A percentile compares a stretch with the other conserved stretches of the same genome.
Evolutionary conservation across 352 stramenopile species (phyloP).

Genomic region (Halophytophthora batemanensis): DNA sequence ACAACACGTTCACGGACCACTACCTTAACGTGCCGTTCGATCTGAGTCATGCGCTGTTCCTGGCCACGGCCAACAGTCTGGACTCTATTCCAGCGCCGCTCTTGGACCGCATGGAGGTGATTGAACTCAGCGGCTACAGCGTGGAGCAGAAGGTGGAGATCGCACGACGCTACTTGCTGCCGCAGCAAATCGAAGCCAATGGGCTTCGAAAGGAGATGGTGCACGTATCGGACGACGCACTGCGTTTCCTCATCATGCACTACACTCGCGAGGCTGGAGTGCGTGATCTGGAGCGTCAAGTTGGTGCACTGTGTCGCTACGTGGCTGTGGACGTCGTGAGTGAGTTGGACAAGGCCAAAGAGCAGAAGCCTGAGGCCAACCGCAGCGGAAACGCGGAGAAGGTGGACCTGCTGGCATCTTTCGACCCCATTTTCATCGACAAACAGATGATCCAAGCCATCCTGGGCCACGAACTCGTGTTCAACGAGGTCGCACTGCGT

Average conservation of each 20-base stretch:
- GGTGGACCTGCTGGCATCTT: conserved; percentile 17
- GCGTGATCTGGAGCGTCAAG: conserved; percentile 75
- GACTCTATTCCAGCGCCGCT: conserved; percentile 73
- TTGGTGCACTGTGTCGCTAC: conserved; percentile 73
- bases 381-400: conserved; percentile 6
- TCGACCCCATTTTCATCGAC: conserved; percentile 45
- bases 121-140: conserved; percentile 80
- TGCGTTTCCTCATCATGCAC: conserved; percentile 68
- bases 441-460: conserved; percentile 54
- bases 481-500: conserved; percentile 72
- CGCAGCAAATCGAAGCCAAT: conserved; percentile 75
- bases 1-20: conserved; percentile 85
- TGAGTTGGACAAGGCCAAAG: conserved; percentile 28
- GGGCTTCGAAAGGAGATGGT: conserved; percentile 50
- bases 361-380: conserved; percentile 1
- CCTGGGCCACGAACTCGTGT: conserved; percentile 63
- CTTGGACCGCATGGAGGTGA: conserved; percentile 85
- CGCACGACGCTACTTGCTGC: conserved; percentile 68
- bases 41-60: conserved; percentile 80
- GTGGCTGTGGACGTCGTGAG: conserved; percentile 69
- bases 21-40: conserved; percentile 88
- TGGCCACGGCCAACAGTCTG: conserved; percentile 83
- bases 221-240: conserved; percentile 49
- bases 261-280: conserved; percentile 89
- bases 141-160: conserved; percentile 85